Conservation (phyloP, 805 yeast species). For the Lipomyces mesembrius region DNA sequence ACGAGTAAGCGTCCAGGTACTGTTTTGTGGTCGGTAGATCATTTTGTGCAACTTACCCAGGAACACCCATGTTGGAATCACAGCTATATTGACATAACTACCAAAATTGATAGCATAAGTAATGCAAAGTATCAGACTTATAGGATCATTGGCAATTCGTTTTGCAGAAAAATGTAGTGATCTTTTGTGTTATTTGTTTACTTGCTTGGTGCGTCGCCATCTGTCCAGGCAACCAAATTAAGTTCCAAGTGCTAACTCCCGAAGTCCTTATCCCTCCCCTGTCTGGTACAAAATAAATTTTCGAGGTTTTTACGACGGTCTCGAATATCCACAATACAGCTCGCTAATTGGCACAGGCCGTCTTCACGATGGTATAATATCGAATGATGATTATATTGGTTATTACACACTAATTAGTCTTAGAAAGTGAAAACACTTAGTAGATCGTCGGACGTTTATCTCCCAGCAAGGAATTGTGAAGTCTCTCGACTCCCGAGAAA, state of each 20-base stretch:
- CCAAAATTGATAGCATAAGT: neutral
- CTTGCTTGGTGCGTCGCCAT: too few relatives aligned
- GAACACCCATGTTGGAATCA: conserved; percentile 10
- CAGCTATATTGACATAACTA: neutral
- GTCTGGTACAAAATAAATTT: neutral
- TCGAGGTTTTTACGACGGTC: neutral
- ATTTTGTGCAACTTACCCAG: conserved; percentile 10
- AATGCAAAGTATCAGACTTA: neutral
- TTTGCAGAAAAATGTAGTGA: neutral
- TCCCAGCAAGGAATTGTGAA: conserved; percentile 90
- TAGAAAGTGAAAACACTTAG: conserved; percentile 85
- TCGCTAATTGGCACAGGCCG: neutral
- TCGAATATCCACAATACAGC: neutral
- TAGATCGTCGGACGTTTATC: conserved; percentile 87
- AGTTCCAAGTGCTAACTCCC: neutral
- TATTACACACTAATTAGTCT: neutral
- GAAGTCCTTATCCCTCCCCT: too few relatives aligned
- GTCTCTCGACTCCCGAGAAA: conserved; percentile 86
- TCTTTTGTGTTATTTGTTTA: too few relatives aligned
- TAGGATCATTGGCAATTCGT: neutral
- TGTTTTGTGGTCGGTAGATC: neutral
- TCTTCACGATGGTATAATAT: neutral
- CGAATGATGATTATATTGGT: conserved; percentile 4
- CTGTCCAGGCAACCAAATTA: neutral
- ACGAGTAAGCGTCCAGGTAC: neutral